Evolutionary conservation across 2,329 filamentous ascomycete genomes (phyloP), one percentile per base, ranked within the genome.

Genomic region (Parastagonospora nodorum): DNA sequence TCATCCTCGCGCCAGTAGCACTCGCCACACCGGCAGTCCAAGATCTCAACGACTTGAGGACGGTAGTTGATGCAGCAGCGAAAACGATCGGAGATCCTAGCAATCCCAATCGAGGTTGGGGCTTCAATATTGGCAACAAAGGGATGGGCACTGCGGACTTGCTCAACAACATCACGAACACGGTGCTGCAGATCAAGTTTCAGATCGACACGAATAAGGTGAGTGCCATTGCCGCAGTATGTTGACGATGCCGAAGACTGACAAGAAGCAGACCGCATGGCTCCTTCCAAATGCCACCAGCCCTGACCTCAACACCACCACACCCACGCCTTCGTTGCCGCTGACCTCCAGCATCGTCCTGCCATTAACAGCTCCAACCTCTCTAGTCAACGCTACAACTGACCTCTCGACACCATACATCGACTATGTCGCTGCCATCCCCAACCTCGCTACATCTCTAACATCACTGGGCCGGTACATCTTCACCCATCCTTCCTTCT

Each of bases 151-250:
- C 69, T 14, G 69, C 68, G 2, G 63, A 72, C 45, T 54, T 71
- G 12, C 50, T 73, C 27, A 55, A 61, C 45, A 74, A 73, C 43
- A 62, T 72, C 42, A 73, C 68, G 7, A 63, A 45, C 8, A 66
- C 64, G 6, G 61, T 73, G 8, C 37, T 73, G 42, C 52, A 56
- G 31, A 58, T 59, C 4, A 72, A 72, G 45, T 72, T 58, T 10
- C 60, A 68, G 45, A 50, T 72, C 8, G 63, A 72, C 38, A 63
- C 58, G 7, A 64, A 74, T 53, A 61, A 60, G 57, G 71, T 69
- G 56, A 4, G 43, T 32, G 12, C 2, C 8, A 15, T n/a, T 12
- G 16, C 36, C 4, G 11, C 24, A 19, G 2, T 24, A 19, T 28
- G 14, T n/a, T 10, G 28, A 30, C 1, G 11, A 19, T n/a, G 6